Base-by-base conservation (phyloP, 2,329 filamentous ascomycete genomes). In the Dothistroma pini region DNA sequence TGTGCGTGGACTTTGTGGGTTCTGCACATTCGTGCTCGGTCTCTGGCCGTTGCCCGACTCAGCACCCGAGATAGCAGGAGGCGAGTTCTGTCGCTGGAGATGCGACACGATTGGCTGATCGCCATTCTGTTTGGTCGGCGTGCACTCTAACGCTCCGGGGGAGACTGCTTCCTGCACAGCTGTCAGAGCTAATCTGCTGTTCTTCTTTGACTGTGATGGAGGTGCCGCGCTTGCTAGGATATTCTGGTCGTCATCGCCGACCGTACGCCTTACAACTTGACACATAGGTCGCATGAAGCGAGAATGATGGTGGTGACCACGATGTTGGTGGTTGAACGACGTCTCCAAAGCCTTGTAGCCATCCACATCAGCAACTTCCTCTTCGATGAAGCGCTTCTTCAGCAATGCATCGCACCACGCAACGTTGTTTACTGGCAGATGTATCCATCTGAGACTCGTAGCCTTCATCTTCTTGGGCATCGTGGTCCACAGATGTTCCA, bases 381-480 rank as follows among this genome's bases (percentile, higher is more conserved):
- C 82, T 70, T 88, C 86, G 35, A 88, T 83, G 65, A 88, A 88
- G 8, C 80, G 80, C 65, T 88, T 88, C 0, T 84, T 84, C n/a
- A 88, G 74, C 1, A 88, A 75, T 0, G 84, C 81, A 71, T 88
- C 85, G 4, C 84, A 81, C 86, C 86, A 88, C 0, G 82, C 80
- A 68, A 85, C 80, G 69, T 84, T 81, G 58, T 80, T 80, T 0
- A 76, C 77, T 16, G 78, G 78, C 5, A 80, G 67, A 67, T 80
- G 78, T 35, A 80, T 78, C 78, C 78, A 80, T 21, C 78, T 69
- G 47, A 80, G 79, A 25, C 67, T 71, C 14, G 77, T 77, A 10
- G 74, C 70, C 59, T 77, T 78, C 16, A 73, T 71, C n/a, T 78
- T 74, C 10, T 68, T 74, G 9, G 76, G 75, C 9, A 78, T 58